Evolutionary conservation across 768 basidiomycete species (phyloP).

Genomic region (Serendipita indica): DNA sequence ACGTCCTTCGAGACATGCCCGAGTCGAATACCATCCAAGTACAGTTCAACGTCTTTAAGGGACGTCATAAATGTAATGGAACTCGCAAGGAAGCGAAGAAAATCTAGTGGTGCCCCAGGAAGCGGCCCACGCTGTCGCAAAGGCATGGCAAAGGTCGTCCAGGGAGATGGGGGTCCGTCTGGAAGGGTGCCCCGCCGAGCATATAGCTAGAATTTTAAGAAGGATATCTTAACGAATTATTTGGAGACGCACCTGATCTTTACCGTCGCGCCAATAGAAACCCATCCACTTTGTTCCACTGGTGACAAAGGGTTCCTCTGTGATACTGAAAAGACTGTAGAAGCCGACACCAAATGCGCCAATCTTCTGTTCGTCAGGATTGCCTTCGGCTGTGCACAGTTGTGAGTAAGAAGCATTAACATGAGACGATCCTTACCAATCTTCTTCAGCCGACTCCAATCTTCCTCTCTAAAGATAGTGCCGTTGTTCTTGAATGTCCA

Average conservation of each 20-base stretch:
- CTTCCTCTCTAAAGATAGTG: constrained; percentile 61
- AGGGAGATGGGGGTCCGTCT: constrained; percentile 28
- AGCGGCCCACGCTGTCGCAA: constrained; percentile 69
- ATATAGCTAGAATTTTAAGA: constrained; percentile 42
- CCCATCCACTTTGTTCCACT: constrained; percentile 73
- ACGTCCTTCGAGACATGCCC: constrained; percentile 48
- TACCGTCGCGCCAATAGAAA: constrained; percentile 91
- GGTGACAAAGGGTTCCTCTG: constrained; percentile 63
- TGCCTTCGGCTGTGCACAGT: constrained; percentile 55
- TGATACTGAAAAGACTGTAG: constrained; percentile 70
- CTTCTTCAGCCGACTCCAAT: constrained; percentile 82
- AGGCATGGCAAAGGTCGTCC: constrained; percentile 85
- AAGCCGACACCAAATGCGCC: constrained; percentile 90
- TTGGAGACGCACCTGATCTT: constrained; percentile 41
- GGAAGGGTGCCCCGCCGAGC: constrained; percentile 63
- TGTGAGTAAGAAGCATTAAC: constrained; percentile 9
- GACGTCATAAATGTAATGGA: constrained; percentile 87
- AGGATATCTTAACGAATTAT: not conserved
- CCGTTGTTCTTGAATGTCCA: constrained; percentile 89
- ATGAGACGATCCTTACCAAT: constrained; percentile 39
- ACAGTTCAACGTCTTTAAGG: constrained; percentile 62
- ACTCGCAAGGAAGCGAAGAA: constrained; percentile 77
- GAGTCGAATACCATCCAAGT: constrained; percentile 63
- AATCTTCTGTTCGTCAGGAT: constrained; percentile 88
- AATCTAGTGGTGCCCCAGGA: constrained; percentile 64